Percentiles rank a stretch among this genome's conserved stretches.
These are phyloP conservation scores for Heterobasidion parviporum DNA, from an alignment of 1,284 basidiomycete species.

Conservation along the genomic window DNA sequence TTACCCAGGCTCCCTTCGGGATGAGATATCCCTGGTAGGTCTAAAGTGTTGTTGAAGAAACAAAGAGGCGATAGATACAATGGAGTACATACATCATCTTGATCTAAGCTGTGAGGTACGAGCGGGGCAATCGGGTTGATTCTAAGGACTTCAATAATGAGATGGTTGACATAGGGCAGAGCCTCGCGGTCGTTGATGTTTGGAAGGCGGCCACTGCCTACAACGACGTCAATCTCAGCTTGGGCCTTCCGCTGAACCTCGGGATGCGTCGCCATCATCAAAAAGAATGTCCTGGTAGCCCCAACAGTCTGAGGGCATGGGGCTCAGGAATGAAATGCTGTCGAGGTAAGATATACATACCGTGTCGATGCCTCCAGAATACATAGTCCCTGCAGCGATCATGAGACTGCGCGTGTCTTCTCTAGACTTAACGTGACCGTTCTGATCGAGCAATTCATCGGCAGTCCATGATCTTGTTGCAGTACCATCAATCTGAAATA, in stretches of 20 bases:
- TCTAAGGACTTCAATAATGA: conserved; percentile 31
- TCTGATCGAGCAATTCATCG: not conserved
- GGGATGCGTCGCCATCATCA: conserved; percentile 32
- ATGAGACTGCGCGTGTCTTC: not conserved
- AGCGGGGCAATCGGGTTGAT: conserved; percentile 15
- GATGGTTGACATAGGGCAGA: conserved; percentile 30
- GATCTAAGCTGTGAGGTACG: not conserved
- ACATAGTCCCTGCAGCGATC: not conserved
- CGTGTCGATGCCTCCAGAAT: not conserved
- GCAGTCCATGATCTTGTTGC: not conserved
- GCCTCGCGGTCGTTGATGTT: conserved; percentile 27
- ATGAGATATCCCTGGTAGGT: too few relatives aligned
- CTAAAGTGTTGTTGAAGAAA: too few relatives aligned
- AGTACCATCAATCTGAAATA: too few relatives aligned
- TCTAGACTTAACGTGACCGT: not conserved
- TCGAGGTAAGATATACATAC: not conserved
- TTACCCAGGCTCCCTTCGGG: too few relatives aligned
- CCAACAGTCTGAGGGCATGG: conserved; percentile 29
- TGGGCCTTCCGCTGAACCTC: conserved; percentile 29
- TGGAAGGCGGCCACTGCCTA: conserved; percentile 31
- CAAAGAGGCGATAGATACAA: too few relatives aligned
- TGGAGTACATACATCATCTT: too few relatives aligned
- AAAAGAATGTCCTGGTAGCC: conserved; percentile 27
- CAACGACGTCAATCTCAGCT: conserved; percentile 30
- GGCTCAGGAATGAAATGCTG: not conserved